Conservation (phyloP, 805 yeast genomes). For the Sugiyamaella marilandica region DNA sequence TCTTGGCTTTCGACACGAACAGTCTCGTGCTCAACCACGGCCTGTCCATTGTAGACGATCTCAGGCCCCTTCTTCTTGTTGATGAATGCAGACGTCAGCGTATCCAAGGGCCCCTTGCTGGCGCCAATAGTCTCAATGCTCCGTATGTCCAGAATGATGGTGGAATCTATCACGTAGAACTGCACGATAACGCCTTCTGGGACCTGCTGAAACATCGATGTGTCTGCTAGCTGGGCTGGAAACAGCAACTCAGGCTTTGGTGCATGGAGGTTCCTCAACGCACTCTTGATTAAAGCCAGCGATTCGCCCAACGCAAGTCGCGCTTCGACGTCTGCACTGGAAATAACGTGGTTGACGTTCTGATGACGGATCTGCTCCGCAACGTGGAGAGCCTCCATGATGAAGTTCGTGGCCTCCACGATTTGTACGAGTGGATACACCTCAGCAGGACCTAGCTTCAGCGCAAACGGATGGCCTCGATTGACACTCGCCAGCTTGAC, state of each 20-base stretch:
- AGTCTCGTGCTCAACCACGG: constrained; percentile 20
- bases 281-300: constrained; percentile 5
- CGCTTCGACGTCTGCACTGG: constrained; percentile 1
- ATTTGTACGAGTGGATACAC: constrained; percentile 17
- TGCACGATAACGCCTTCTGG: constrained; percentile 18
- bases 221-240: constrained; percentile 13
- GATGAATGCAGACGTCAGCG: constrained; percentile 3
- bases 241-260: constrained; percentile 13
- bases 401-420: constrained; percentile 18
- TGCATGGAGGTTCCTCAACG: constrained; percentile 9
- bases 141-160: constrained; percentile 20
- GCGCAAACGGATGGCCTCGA: constrained; percentile 12
- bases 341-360: neutral
- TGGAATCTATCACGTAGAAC: constrained; percentile 20
- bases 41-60: constrained; percentile 14
- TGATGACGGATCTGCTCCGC: neutral
- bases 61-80: constrained; percentile 3
- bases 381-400: constrained; percentile 11
- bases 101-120: neutral
- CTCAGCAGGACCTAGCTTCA: constrained; percentile 8
- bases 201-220: constrained; percentile 9
- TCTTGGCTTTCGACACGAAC: constrained; percentile 24
- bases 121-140: constrained; percentile 11
- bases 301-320: neutral
- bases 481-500: constrained; percentile 16